Percentiles rank a stretch among this genome's conserved stretches.
phyloP scores from a whole-genome alignment of 169 alveolate genomes.

The Amoebophrya sp. region DNA sequence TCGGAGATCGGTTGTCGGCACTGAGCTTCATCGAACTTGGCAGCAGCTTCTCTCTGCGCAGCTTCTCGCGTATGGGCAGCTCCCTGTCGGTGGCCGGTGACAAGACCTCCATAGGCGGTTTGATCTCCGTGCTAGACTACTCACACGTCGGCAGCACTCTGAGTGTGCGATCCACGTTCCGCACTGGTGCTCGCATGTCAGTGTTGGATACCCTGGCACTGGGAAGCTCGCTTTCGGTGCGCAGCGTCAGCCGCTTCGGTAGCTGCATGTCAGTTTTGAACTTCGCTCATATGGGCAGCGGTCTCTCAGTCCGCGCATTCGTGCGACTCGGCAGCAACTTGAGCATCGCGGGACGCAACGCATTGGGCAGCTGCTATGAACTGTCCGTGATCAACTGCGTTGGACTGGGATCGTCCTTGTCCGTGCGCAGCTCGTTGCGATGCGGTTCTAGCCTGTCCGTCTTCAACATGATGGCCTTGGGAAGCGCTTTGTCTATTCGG shows the following conservation, averaged over 20 bases:
- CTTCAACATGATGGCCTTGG: neutral
- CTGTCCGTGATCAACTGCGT: slow-evolving; percentile 13
- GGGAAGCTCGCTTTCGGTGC: too few relatives aligned
- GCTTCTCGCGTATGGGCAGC: neutral
- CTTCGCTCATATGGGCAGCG: neutral
- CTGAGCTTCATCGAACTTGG: too few relatives aligned
- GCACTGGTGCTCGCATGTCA: neutral
- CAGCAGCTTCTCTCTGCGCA: slow-evolving; percentile 4
- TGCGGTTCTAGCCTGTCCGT: neutral
- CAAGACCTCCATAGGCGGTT: too few relatives aligned
- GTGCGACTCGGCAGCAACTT: neutral
- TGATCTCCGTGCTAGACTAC: too few relatives aligned
- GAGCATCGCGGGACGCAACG: neutral
- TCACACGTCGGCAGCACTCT: too few relatives aligned
- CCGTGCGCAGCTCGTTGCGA: neutral
- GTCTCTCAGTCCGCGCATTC: neutral
- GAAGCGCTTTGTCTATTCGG: neutral
- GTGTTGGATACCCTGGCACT: neutral
- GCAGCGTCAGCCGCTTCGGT: slow-evolving; percentile 13
- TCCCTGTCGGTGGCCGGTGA: too few relatives aligned
- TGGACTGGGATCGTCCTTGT: slow-evolving; percentile 19
- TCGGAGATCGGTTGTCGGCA: too few relatives aligned
- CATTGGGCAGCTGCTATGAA: neutral
- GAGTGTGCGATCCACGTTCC: too few relatives aligned
- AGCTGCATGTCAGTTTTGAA: neutral